phyloP scores from a whole-genome alignment of 2,329 filamentous ascomycete species.

The Aphanocladium album region DNA sequence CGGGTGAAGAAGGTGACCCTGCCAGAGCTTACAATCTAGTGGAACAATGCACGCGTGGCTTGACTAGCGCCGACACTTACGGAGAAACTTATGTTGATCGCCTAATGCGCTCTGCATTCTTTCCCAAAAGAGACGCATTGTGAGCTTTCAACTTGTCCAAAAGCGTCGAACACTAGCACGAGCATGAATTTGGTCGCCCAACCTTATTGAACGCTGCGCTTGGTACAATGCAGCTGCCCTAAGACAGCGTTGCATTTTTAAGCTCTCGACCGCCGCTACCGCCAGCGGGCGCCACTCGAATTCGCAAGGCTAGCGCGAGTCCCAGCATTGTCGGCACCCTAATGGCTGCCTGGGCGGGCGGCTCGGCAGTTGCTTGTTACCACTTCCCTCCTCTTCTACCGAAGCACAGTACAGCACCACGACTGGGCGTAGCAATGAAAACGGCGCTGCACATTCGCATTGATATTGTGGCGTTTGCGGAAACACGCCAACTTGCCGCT shows the following conservation, averaged over 20 bases:
- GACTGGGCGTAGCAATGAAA: background rate
- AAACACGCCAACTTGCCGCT: background rate
- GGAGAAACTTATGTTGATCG: background rate
- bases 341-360: background rate
- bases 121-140: background rate
- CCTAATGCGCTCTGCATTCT: background rate
- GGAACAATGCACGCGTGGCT: background rate
- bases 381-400: background rate
- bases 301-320: background rate
- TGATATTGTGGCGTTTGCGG: background rate
- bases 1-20: too few species aligned
- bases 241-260: background rate
- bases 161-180: background rate
- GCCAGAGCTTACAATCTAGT: background rate
- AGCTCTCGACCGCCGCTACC: background rate
- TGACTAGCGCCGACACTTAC: background rate
- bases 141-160: background rate
- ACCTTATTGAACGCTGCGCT: background rate
- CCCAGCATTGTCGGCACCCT: background rate
- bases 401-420: background rate
- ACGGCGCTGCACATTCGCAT: background rate
- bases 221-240: background rate
- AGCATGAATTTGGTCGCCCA: background rate
- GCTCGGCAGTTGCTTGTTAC: background rate
- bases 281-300: background rate